A percentile compares a stretch with the other conserved stretches of the same genome.
These are phyloP conservation scores for Amanita pallidorosea DNA, from an alignment of 768 basidiomycete genomes.

Conservation along the genomic window DNA sequence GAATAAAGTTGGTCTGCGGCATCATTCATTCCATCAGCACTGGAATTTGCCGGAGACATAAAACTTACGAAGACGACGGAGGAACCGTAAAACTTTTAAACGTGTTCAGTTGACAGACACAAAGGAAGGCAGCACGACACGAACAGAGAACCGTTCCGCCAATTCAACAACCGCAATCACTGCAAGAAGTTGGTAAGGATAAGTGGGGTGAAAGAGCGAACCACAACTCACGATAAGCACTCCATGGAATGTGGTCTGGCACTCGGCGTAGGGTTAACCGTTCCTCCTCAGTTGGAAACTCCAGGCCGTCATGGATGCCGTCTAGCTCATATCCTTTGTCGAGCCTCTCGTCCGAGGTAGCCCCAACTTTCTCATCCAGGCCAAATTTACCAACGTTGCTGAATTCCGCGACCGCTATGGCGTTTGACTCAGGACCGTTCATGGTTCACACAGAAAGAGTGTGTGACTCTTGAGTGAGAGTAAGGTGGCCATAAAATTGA, in stretches of 20 bases:
- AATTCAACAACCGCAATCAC: slow-evolving; percentile 60
- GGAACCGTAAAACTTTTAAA: slow-evolving; percentile 30
- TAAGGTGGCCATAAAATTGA: background rate
- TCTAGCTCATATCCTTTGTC: background rate
- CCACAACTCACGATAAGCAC: slow-evolving; percentile 33
- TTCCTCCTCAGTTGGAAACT: slow-evolving; percentile 59
- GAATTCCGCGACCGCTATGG: background rate
- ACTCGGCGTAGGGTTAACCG: slow-evolving; percentile 46
- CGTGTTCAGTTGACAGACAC: background rate
- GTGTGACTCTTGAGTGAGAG: background rate
- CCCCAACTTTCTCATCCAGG: background rate
- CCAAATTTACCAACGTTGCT: background rate
- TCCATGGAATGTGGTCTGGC: slow-evolving; percentile 48
- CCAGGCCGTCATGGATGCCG: slow-evolving; percentile 37
- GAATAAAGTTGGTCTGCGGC: slow-evolving; percentile 63
- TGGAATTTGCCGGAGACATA: background rate
- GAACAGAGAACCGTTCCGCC: slow-evolving; percentile 64
- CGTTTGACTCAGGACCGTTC: background rate
- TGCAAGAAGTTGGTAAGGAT: slow-evolving; percentile 11
- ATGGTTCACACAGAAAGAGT: background rate
- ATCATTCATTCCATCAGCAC: background rate
- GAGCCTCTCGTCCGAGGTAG: background rate
- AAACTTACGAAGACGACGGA: slow-evolving; percentile 37
- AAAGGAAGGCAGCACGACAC: slow-evolving; percentile 7
- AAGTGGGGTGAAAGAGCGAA: slow-evolving; percentile 2